phyloP scores from a whole-genome alignment of 2,329 filamentous ascomycete genomes.

The Coniosporium tulheliwenetii region DNA sequence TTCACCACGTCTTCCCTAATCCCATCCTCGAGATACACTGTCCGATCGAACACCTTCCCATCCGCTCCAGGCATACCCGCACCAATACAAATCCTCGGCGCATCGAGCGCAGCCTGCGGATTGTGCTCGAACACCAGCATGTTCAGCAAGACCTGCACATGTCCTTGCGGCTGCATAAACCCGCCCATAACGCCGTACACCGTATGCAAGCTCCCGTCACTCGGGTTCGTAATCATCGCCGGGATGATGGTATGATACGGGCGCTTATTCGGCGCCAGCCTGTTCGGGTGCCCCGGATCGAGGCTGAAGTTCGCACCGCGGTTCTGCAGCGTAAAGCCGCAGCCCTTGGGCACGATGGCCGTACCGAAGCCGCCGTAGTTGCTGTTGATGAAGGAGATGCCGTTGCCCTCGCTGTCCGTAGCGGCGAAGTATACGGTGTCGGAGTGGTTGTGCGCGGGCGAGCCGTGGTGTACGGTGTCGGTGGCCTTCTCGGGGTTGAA shows the following conservation, averaged over 20 bases:
- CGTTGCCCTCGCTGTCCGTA: slow-evolving; percentile 71
- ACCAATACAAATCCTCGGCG: slow-evolving; percentile 78
- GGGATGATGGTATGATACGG: slow-evolving; percentile 98
- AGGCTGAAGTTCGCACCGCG: slow-evolving; percentile 79
- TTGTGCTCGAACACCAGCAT: slow-evolving; percentile 69
- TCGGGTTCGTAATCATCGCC: slow-evolving; percentile 65
- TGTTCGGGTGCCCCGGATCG: slow-evolving; percentile 56
- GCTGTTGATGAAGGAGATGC: slow-evolving; percentile 91
- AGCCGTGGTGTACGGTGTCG: slow-evolving; percentile 50
- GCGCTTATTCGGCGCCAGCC: slow-evolving; percentile 63
- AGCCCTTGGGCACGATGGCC: slow-evolving; percentile 66
- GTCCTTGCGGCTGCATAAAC: slow-evolving; percentile 96
- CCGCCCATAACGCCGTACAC: slow-evolving; percentile 96
- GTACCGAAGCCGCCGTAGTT: slow-evolving; percentile 87
- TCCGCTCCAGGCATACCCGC: slow-evolving; percentile 49
- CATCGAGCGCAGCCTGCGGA: slow-evolving; percentile 79
- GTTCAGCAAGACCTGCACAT: slow-evolving; percentile 83
- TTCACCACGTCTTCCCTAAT: slow-evolving; percentile 53
- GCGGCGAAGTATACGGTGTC: slow-evolving; percentile 93
- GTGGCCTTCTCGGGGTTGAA: slow-evolving; percentile 39
- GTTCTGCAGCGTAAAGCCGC: slow-evolving; percentile 90
- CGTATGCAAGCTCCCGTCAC: slow-evolving; percentile 60
- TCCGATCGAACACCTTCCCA: slow-evolving; percentile 42
- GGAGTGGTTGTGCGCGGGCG: slow-evolving; percentile 69
- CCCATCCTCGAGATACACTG: slow-evolving; percentile 70